phyloP scores from a whole-genome alignment of 169 alveolate species.

The Eimeria falciformis region DNA sequence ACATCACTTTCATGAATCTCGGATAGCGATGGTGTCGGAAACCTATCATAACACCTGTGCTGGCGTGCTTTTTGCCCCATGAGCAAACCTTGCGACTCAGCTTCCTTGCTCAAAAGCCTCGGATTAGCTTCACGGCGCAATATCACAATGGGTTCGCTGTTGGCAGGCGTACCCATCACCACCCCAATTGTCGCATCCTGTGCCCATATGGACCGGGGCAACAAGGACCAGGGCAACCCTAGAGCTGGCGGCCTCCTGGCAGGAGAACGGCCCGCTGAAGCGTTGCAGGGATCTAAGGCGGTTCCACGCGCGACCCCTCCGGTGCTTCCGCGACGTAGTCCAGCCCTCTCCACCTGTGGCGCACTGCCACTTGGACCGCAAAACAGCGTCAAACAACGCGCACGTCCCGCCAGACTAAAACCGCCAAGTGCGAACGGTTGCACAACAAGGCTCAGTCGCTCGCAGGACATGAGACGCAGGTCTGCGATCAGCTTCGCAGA shows the following conservation, averaged over 20 bases:
- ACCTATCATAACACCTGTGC: no score
- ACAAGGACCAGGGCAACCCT: conserved; percentile 32
- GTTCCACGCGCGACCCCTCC: not conserved
- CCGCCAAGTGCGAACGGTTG: conserved; percentile 34
- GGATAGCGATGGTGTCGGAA: no score
- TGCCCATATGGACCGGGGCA: conserved; percentile 32
- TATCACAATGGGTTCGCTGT: conserved; percentile 41
- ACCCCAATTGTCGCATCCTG: conserved; percentile 34
- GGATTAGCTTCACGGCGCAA: conserved; percentile 64
- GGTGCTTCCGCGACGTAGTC: conserved; percentile 8
- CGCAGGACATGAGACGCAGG: conserved; percentile 72
- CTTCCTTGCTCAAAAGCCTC: conserved; percentile 11
- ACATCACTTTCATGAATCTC: no score
- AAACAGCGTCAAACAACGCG: conserved; percentile 56
- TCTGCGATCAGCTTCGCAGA: conserved; percentile 70
- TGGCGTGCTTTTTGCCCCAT: no score
- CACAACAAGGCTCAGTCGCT: conserved; percentile 60
- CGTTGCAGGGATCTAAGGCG: not conserved
- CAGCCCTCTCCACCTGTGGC: not conserved
- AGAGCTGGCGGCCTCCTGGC: conserved; percentile 5
- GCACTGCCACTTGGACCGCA: conserved; percentile 18
- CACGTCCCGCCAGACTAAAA: not conserved
- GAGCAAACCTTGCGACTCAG: not conserved
- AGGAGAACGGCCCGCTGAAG: not conserved
- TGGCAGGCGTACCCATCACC: conserved; percentile 38